Evolutionary conservation across 805 yeast species (phyloP).

Genomic region (Myxozyma udenii): DNA sequence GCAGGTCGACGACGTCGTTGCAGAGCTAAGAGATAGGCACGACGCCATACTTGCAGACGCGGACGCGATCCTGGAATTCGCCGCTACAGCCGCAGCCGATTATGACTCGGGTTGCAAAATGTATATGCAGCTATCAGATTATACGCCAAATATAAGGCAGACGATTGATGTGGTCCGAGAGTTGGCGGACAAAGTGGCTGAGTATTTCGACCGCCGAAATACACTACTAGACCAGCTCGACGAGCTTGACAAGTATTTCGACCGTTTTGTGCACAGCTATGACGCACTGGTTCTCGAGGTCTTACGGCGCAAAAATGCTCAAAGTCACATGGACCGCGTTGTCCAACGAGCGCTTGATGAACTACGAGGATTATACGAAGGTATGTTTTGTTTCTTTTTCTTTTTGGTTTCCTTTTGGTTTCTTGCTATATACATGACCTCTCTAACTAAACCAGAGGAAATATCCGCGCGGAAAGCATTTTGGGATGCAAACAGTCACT

Average conservation of each 20-base stretch:
- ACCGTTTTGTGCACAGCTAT: slow-evolving; percentile 52
- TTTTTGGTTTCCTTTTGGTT: too few species aligned
- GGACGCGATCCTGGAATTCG: slow-evolving; percentile 5
- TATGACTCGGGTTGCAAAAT: slow-evolving; percentile 4
- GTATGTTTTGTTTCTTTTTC: background rate
- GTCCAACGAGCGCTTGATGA: slow-evolving; percentile 45
- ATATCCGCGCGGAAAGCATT: slow-evolving; percentile 45
- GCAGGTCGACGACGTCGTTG: slow-evolving; percentile 35
- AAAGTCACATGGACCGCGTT: slow-evolving; percentile 42
- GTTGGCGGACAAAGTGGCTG: slow-evolving; percentile 35
- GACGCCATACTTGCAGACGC: slow-evolving; percentile 10
- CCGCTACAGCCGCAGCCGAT: slow-evolving; percentile 12
- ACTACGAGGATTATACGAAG: slow-evolving; percentile 42
- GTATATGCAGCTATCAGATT: background rate
- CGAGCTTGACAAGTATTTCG: slow-evolving; percentile 49
- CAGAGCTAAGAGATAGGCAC: slow-evolving; percentile 22
- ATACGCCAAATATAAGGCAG: slow-evolving; percentile 5
- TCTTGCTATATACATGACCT: background rate
- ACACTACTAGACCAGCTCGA: slow-evolving; percentile 39
- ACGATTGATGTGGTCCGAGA: slow-evolving; percentile 28
- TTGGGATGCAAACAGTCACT: slow-evolving; percentile 50
- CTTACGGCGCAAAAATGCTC: slow-evolving; percentile 47
- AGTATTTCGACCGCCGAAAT: slow-evolving; percentile 23
- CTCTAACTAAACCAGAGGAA: slow-evolving; percentile 40
- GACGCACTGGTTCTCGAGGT: slow-evolving; percentile 52